phyloP scores from a whole-genome alignment of 73 alveolate species.

The Paramecium biaurelia region DNA sequence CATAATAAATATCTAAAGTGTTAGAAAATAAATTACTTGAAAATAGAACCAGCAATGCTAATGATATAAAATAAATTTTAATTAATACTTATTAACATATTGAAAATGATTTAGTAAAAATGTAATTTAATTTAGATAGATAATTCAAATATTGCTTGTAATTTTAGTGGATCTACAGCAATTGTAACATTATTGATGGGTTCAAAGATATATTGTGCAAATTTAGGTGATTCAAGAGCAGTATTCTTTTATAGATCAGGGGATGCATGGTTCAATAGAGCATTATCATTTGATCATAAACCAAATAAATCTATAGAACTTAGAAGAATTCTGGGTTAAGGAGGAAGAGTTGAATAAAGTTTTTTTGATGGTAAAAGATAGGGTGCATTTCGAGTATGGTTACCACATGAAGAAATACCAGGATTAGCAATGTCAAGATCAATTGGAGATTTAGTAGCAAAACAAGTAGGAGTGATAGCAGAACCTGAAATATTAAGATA shows the following conservation, averaged over 20 bases:
- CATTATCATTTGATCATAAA: constrained; percentile 65
- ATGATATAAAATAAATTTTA: not conserved
- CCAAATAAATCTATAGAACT: constrained; percentile 54
- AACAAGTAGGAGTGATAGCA: constrained; percentile 64
- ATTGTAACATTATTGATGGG: constrained; percentile 28
- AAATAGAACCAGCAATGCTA: not conserved
- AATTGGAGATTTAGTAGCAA: constrained; percentile 67
- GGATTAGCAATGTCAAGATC: constrained; percentile 72
- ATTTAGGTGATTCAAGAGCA: constrained; percentile 72
- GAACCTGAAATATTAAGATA: constrained; percentile 64
- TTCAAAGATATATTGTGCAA: constrained; percentile 45
- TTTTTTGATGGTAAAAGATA: constrained; percentile 51
- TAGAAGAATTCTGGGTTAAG: constrained; percentile 52
- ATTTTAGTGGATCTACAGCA: constrained; percentile 55
- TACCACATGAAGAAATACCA: constrained; percentile 40
- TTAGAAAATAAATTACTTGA: not conserved
- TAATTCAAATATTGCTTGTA: constrained; percentile 50
- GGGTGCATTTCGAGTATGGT: constrained; percentile 68
- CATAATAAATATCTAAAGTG: not conserved
- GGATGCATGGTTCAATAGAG: not conserved
- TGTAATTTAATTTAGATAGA: not conserved
- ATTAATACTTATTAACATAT: not conserved
- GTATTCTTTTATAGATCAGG: not conserved
- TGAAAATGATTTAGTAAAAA: not conserved
- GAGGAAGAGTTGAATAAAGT: constrained; percentile 65